Base-by-base conservation (phyloP, 176 grass and related monocot species). In the Eleusine coracana region DNA sequence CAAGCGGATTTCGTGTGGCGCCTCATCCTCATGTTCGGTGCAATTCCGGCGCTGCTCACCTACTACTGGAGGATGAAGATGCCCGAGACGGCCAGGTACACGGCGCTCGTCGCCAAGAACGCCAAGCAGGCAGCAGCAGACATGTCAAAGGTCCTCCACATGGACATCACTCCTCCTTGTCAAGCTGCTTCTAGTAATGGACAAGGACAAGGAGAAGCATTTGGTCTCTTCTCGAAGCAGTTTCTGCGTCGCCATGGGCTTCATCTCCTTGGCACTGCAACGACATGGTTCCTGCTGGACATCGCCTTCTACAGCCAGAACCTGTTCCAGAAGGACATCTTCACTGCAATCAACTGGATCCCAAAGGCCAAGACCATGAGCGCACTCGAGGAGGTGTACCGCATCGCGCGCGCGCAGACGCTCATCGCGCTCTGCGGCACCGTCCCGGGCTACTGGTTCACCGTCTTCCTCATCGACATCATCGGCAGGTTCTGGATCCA, bases 251-350 rank as follows among this genome's bases (percentile, higher is more conserved):
- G 89, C 13, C 92, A 94, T 54, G 92, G 89, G 13, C 29, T 80
- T 7, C 92, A 91, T 74, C 83, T 94, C 21, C 41, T 86, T 2
- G 92, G 89, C 48, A 88, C 92, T 0, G 52, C 71, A 28, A 66
- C 31, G 2, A 85, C 81, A 49, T 94, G 92, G 82, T 91, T 94
- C 79, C 49, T 94, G 8, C 94, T 97, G n/a, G 94, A 85, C 81
- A 89, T 91, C 72, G 94, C 91, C 75, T 91, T 97, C 86, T 97
- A 97, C 87, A 87, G 84, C 42, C 91, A 97, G 86, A 97, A 93
- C 81, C 89, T 97, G 66, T 93, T 97, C 40, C 94, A 97, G 75
- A 93, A 91, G 74, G 78, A 89, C 76, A 93, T 97, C 75, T 97
- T 97, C 86, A 86, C 73, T 3, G 89, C 92, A 16, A 87, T 86